Conservation (phyloP, 1,139 yeast species). For the Kodamaea fungicola region DNA sequence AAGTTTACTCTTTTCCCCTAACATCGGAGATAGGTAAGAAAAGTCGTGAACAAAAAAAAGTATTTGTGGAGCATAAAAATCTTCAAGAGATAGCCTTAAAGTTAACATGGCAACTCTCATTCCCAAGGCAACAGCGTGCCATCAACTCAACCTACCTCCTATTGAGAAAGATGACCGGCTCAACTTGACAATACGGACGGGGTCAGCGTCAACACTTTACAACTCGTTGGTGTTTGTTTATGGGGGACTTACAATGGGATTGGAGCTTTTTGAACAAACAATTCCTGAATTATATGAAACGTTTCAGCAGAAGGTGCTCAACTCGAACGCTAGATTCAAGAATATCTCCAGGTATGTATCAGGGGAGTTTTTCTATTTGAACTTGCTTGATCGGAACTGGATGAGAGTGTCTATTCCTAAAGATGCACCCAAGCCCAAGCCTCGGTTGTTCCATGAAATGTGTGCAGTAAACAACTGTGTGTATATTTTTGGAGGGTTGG, state of each 20-base stretch:
- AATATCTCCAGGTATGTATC: slow-evolving; percentile 46
- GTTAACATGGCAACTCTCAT: slow-evolving; percentile 41
- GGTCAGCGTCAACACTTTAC: slow-evolving; percentile 56
- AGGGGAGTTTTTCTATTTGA: slow-evolving; percentile 54
- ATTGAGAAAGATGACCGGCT: slow-evolving; percentile 43
- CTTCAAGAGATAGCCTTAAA: too few species aligned
- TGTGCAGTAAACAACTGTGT: slow-evolving; percentile 46
- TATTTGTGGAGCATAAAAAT: not conserved
- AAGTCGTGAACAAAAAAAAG: not conserved
- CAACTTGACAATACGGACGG: slow-evolving; percentile 59
- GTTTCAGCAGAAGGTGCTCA: slow-evolving; percentile 26
- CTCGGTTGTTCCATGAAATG: slow-evolving; percentile 61
- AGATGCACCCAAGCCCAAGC: slow-evolving; percentile 35
- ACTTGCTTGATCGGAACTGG: slow-evolving; percentile 59
- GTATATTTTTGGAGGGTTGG: slow-evolving; percentile 63
- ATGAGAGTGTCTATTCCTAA: slow-evolving; percentile 25
- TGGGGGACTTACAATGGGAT: slow-evolving; percentile 67
- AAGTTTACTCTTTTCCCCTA: not conserved
- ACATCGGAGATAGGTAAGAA: not conserved
- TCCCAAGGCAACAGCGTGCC: slow-evolving; percentile 50
- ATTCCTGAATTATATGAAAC: slow-evolving; percentile 26
- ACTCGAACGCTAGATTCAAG: slow-evolving; percentile 24
- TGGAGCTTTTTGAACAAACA: slow-evolving; percentile 41
- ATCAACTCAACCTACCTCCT: slow-evolving; percentile 45
- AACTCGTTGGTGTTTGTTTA: slow-evolving; percentile 58